phyloP scores from a whole-genome alignment of 305 asterid genomes.

The Andrographis paniculata region DNA sequence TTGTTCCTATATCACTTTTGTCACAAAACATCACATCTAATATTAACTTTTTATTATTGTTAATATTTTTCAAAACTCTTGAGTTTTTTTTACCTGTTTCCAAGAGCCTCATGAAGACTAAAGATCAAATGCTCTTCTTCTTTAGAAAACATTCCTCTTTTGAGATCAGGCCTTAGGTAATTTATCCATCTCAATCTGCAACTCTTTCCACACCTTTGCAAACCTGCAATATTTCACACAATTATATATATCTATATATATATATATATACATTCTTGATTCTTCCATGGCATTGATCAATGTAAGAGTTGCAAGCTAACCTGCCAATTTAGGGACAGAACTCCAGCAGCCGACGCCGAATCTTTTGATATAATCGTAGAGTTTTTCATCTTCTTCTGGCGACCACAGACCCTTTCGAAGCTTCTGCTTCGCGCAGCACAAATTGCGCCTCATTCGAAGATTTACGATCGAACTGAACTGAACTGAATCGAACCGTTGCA shows the following conservation, averaged over 20 bases:
- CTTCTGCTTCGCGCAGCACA: constrained; percentile 62
- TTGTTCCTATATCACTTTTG: no score
- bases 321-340: constrained; percentile 78
- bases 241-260: no score
- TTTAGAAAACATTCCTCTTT: constrained; percentile 77
- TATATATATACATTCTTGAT: no score
- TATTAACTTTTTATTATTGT: no score
- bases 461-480: not conserved
- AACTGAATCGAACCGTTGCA: no score
- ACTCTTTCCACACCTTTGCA: constrained; percentile 84
- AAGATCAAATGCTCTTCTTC: constrained; percentile 68
- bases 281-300: no score
- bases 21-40: no score
- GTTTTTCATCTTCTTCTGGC: constrained; percentile 77
- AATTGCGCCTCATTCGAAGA: constrained; percentile 56
- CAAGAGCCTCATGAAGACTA: constrained; percentile 58
- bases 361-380: constrained; percentile 49
- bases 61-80: no score
- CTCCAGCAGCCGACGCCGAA: constrained; percentile 90
- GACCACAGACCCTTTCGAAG: constrained; percentile 79
- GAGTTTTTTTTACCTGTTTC: no score
- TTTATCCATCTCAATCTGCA: no score
- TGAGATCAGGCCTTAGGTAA: constrained; percentile 82
- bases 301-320: constrained; percentile 10
- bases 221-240: constrained; percentile 28